Evolutionary conservation across 2,329 filamentous ascomycete species (phyloP).

Genomic region (Colletotrichum sidae): DNA sequence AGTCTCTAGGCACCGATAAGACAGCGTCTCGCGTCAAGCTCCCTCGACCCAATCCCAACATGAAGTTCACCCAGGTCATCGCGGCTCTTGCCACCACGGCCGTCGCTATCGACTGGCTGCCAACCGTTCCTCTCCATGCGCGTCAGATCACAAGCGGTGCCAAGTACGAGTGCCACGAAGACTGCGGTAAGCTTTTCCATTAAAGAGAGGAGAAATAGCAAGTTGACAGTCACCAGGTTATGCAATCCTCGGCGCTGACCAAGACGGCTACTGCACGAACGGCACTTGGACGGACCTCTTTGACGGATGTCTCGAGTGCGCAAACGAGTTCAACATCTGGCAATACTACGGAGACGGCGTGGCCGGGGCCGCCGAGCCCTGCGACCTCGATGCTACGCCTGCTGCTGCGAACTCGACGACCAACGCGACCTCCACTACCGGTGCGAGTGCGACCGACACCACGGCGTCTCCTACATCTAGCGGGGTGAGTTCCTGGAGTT

Average conservation of each 20-base stretch:
- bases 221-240: conserved; percentile 38
- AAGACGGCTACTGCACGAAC: conserved; percentile 51
- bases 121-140: conserved; percentile 27
- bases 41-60: background rate
- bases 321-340: conserved; percentile 58
- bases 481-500: conserved; percentile 1
- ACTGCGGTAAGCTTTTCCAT: conserved; percentile 52
- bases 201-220: background rate
- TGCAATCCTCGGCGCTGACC: conserved; percentile 49
- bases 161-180: conserved; percentile 52
- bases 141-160: conserved; percentile 21
- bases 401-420: conserved; percentile 9
- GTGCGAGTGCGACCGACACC: background rate
- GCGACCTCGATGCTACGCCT: conserved; percentile 38
- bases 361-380: conserved; percentile 46
- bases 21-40: no score
- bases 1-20: no score
- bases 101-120: conserved; percentile 15
- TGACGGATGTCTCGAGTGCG: conserved; percentile 55
- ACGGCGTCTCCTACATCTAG: conserved; percentile 6
- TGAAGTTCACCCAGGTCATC: conserved; percentile 14
- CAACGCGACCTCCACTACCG: conserved; percentile 4
- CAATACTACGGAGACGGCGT: conserved; percentile 54
- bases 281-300: conserved; percentile 53
- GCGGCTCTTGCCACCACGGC: background rate